Base-by-base conservation (phyloP, 495 filamentous ascomycete genomes). In the Lasiosphaeria hispida region DNA sequence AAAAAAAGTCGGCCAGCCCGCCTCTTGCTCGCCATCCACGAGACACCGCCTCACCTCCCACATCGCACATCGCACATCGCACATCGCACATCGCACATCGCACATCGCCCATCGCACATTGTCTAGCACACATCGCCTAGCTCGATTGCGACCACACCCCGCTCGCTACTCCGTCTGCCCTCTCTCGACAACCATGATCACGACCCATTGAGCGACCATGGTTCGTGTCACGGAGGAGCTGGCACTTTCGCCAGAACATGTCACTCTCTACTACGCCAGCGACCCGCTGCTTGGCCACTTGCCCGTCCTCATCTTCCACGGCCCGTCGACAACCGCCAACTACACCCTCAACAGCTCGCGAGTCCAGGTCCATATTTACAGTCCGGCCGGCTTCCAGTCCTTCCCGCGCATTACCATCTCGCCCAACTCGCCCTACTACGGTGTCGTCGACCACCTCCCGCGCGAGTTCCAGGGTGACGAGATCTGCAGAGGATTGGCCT, bases 401-500 rank as follows among this genome's bases (percentile, higher is more conserved):
- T 97, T 91, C 69, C 85, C 89, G 58, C 90, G 94, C 62, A 83
- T 98, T 61, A 93, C 90, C 10, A 85, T 97, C 52, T 94, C 94
- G 18, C 93, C 92, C 18, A 92, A 86, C 55, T 96, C 93, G n/a
- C 86, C 94, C n/a, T 85, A 95, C 59, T 98, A 97, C 70, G 84
- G 85, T 56, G 92, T 91, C 34, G 92, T 98, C 67, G 87, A 88
- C 67, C 85, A 95, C 68, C 81, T 99, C n/a, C 90, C 95, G 18
- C 85, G 89, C 55, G 92, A 96, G 65, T 89, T 89, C 71, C 94
- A 97, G 77, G 93, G 92, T 40, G 90, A 96, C 69, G 92, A 96
- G 68, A 75, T 96, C 36, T 90, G 84, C 71, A 86, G 94, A 14
- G 94, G 88, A 1, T 78, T 99, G 41, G 94, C 94, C 37, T 92